Evolutionary conservation across 441 rosid species (phyloP).

Genomic region (Erodium moschatum): DNA sequence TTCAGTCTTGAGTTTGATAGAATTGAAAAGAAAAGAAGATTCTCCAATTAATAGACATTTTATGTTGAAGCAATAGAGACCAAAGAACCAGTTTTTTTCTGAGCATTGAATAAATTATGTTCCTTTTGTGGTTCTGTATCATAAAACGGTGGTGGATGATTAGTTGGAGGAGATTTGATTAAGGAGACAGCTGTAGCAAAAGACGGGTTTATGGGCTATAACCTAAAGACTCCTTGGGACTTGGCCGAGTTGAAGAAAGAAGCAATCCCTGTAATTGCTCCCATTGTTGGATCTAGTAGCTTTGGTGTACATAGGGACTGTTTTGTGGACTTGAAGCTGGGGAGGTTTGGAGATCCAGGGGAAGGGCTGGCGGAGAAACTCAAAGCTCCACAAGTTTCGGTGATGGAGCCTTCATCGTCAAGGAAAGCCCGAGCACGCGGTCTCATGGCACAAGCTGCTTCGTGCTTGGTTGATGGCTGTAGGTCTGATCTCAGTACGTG

Average conservation of each 20-base stretch:
- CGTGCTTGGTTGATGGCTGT: slow-evolving; percentile 69
- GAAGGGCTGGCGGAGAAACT: neutral
- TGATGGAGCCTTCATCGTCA: slow-evolving; percentile 45
- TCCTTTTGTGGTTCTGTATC: no score
- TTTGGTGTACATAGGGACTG: neutral
- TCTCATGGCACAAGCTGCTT: slow-evolving; percentile 35
- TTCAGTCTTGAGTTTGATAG: neutral
- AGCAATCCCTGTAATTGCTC: slow-evolving; percentile 18
- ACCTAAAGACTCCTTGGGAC: slow-evolving; percentile 18
- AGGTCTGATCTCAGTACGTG: slow-evolving; percentile 50
- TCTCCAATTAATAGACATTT: no score
- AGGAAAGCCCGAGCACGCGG: slow-evolving; percentile 40
- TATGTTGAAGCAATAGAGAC: no score
- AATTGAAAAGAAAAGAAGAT: neutral
- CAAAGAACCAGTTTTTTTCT: no score
- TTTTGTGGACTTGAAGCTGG: slow-evolving; percentile 19
- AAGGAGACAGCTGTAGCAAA: neutral
- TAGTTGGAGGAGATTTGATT: slow-evolving; percentile 14
- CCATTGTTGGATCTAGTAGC: slow-evolving; percentile 20
- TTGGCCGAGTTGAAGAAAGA: slow-evolving; percentile 11
- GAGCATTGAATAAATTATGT: no score
- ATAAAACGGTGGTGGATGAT: neutral
- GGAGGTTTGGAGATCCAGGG: slow-evolving; percentile 18
- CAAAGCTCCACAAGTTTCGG: slow-evolving; percentile 1
- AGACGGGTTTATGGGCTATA: slow-evolving; percentile 24